Base-by-base conservation (phyloP, 345 rosid species). In the Garcia nutans region DNA sequence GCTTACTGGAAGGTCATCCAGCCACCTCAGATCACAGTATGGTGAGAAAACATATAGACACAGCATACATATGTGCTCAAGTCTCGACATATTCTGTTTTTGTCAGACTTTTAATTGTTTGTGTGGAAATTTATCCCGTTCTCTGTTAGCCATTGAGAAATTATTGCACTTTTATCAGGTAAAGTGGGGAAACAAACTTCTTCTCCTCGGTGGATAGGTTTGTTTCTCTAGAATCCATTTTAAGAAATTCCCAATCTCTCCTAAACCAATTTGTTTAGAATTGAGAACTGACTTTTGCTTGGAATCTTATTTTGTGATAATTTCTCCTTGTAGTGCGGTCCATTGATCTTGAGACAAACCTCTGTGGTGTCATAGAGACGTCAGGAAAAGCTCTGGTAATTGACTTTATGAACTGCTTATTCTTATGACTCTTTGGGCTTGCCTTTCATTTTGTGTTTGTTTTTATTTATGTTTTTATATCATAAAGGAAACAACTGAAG, bases 191-290 rank as follows among this genome's bases (percentile, higher is more conserved):
- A 88, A 82, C 88, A 91, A 85, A 84, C 90, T 96, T 71, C 90
- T 96, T 41, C 75, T 96, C 60, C 77, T 93, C 37, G 96, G 98
- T 11, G 98, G 99, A 84, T 62, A 87, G 97, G 99, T 92, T 80
- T 77, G 92, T 72, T 75, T 62, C 41, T 74, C 37, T 56, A 73
- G 20, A 44, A 67, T 56, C 23, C n/a, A 60, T 67, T 52, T 82
- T 49, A 49, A 57, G 63, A n/a, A 54, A 60, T 66, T 47, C n/a
- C 45, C 66, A 15, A 22, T 50, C 67, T 59, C 60, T 55, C 69
- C 11, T 77, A 26, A 72, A 65, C 55, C 7, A 73, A 44, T 44
- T 65, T 68, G 20, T 9, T 42, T 31, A 9, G 24, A 61, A 8
- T 22, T 50, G 69, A 23, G 54, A 49, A 71, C 59, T 44, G 75